Evolutionary conservation across 139 green algal genomes (phyloP).

Genomic region (Dunaliella primolecta): DNA sequence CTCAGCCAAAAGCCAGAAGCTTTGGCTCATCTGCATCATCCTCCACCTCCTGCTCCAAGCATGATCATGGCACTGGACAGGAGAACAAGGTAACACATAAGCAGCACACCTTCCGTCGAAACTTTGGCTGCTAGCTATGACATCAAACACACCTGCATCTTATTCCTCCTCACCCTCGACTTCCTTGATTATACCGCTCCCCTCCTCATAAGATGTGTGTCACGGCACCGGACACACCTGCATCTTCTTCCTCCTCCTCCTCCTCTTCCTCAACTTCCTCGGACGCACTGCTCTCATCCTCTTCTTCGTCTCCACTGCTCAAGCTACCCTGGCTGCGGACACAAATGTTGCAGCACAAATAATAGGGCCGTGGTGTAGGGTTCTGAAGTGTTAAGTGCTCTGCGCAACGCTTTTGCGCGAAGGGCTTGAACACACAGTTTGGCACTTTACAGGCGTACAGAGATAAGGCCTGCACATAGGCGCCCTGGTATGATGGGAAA

Average conservation of each 20-base stretch:
- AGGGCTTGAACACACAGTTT: background rate
- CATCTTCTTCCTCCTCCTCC: too few species aligned
- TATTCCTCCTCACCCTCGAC: background rate
- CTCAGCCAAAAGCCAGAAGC: too few species aligned
- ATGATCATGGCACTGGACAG: too few species aligned
- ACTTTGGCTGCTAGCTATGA: background rate
- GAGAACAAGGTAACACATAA: too few species aligned
- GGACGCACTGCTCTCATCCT: background rate
- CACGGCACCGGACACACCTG: too few species aligned
- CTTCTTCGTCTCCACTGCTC: background rate
- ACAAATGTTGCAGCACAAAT: background rate
- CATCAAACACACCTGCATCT: background rate
- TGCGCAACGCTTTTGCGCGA: background rate
- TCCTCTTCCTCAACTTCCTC: background rate
- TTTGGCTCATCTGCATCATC: too few species aligned
- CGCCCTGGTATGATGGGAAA: background rate
- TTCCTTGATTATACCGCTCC: too few species aligned
- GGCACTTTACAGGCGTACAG: background rate
- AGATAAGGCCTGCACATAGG: background rate
- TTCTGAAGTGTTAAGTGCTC: background rate
- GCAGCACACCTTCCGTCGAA: too few species aligned
- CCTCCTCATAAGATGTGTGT: too few species aligned
- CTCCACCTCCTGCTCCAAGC: too few species aligned
- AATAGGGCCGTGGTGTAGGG: too few species aligned
- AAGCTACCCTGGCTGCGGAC: background rate